Conservation (phyloP, 192 early-diverging fungal genomes). For the Coemansia sp. region DNA sequence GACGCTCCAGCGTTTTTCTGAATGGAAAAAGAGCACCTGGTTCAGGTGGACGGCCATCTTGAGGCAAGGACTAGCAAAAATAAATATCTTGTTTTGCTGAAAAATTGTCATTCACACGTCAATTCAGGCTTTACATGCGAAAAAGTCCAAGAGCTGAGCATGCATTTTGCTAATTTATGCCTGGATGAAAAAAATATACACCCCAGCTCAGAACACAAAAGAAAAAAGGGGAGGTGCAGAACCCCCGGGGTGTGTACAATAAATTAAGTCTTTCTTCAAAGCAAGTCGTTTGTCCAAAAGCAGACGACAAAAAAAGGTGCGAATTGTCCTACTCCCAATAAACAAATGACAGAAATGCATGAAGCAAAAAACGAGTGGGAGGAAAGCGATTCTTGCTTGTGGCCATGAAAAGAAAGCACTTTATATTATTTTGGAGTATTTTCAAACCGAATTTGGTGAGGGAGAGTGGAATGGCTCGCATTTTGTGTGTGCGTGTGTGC, state of each 20-base stretch:
- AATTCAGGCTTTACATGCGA: conserved; percentile 10
- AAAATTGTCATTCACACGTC: neutral
- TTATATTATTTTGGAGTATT: conserved; percentile 4
- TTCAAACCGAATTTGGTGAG: neutral
- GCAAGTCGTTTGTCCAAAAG: neutral
- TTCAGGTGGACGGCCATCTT: neutral
- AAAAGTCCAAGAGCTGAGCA: neutral
- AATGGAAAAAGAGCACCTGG: neutral
- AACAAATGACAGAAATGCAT: neutral
- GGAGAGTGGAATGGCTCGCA: neutral
- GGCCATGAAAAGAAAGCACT: neutral
- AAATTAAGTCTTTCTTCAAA: neutral
- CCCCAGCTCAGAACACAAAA: neutral
- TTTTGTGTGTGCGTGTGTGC: conserved; percentile 1
- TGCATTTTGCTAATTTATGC: conserved; percentile 9
- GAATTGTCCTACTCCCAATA: conserved; percentile 1
- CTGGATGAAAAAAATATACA: neutral
- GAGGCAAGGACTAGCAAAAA: neutral
- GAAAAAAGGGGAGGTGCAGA: neutral
- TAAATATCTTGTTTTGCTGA: neutral
- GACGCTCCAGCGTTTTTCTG: neutral
- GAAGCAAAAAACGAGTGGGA: conserved; percentile 1
- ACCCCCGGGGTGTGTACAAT: neutral
- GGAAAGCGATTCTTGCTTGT: neutral
- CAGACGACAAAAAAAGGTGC: neutral